Percentiles rank a stretch among this genome's conserved stretches.
Conservation (phyloP, 768 basidiomycete species). For the Gymnopilus junonius region DNA sequence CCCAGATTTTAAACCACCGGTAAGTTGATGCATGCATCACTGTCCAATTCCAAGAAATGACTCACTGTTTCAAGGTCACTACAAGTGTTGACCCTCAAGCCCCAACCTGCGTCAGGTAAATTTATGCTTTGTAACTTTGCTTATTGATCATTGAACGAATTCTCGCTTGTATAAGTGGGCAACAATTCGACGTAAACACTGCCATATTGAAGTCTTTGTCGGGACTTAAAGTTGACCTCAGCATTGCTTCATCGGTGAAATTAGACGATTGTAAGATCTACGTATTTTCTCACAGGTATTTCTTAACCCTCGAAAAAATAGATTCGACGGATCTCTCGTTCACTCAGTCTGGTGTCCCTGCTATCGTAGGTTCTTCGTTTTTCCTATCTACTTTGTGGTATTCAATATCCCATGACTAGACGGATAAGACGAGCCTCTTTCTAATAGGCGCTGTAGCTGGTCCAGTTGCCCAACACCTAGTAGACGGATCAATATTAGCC, state of each 20-base stretch:
- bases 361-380: constrained; percentile 43
- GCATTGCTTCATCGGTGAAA: constrained; percentile 54
- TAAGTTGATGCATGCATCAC: constrained; percentile 30
- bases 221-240: constrained; percentile 61
- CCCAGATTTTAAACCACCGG: constrained; percentile 55
- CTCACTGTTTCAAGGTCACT: constrained; percentile 44
- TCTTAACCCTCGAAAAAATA: constrained; percentile 25
- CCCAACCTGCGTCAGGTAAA: constrained; percentile 63
- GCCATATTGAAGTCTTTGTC: constrained; percentile 69
- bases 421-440: constrained; percentile 62
- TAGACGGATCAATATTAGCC: constrained; percentile 55
- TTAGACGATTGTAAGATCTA: constrained; percentile 65
- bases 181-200: constrained; percentile 62
- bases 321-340: constrained; percentile 62
- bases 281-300: not conserved
- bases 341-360: constrained; percentile 58
- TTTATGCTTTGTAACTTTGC: not conserved
- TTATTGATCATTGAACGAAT: constrained; percentile 5
- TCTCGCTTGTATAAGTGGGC: constrained; percentile 45
- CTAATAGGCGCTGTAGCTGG: constrained; percentile 75
- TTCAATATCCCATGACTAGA: not conserved
- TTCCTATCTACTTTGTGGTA: not conserved
- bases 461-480: constrained; percentile 67
- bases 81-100: constrained; percentile 54
- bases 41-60: not conserved